phyloP scores from a whole-genome alignment of 202 grass and related monocot species.

The Hordeum pubiflorum region DNA sequence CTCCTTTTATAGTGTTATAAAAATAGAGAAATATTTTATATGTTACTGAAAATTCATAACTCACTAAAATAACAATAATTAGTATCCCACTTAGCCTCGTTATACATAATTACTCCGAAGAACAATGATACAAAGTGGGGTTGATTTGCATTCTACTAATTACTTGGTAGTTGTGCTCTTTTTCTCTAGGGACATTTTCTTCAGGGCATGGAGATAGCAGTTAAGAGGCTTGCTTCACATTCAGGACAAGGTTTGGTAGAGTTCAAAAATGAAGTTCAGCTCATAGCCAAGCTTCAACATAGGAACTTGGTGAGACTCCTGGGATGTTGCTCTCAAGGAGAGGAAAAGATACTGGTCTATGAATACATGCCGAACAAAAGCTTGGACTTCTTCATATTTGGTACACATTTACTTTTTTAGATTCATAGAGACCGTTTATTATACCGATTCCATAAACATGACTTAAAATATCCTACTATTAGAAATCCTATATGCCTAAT shows the following conservation, averaged over 20 bases:
- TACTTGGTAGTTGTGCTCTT: too few relatives aligned
- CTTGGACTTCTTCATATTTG: constrained; percentile 1
- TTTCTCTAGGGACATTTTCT: too few relatives aligned
- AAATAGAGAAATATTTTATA: background rate
- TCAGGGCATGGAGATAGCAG: background rate
- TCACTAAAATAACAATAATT: too few relatives aligned
- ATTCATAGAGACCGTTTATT: background rate
- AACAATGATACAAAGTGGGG: background rate
- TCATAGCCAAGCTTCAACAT: too few relatives aligned
- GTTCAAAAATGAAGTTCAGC: too few relatives aligned
- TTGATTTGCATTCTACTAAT: background rate
- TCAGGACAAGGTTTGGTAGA: background rate
- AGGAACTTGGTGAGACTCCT: too few relatives aligned
- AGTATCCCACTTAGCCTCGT: background rate
- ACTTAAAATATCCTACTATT: too few relatives aligned
- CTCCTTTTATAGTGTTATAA: background rate
- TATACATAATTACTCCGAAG: background rate
- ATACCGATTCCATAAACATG: too few relatives aligned
- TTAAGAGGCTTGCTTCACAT: background rate
- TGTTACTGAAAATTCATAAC: background rate
- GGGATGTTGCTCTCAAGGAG: too few relatives aligned
- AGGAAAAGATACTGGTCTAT: too few relatives aligned
- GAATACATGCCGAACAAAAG: too few relatives aligned
- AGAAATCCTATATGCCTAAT: too few relatives aligned
- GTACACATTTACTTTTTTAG: background rate